Percentiles rank a stretch among this genome's conserved stretches.
Evolutionary conservation across 495 filamentous ascomycete genomes (phyloP).

Genomic region (Penicillium argentinense): DNA sequence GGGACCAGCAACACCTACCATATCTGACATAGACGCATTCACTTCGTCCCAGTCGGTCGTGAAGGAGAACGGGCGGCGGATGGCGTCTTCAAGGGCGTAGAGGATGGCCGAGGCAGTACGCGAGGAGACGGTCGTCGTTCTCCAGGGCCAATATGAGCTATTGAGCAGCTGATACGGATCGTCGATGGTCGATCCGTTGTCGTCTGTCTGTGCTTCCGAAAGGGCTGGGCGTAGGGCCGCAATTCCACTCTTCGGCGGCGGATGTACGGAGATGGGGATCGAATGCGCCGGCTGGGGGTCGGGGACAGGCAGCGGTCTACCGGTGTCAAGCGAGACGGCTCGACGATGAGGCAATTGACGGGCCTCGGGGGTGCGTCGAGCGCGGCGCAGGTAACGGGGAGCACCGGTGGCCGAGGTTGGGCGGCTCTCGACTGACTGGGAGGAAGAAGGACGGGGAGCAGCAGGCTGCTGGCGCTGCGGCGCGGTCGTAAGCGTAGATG

Average conservation of each 20-base stretch:
- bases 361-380: slow-evolving; percentile 30
- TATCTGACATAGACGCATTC: slow-evolving; percentile 92
- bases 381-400: slow-evolving; percentile 52
- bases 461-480: slow-evolving; percentile 61
- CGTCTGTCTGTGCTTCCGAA: slow-evolving; percentile 41
- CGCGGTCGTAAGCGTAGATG: slow-evolving; percentile 47
- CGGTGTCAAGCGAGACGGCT: slow-evolving; percentile 37
- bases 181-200: slow-evolving; percentile 40
- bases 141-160: slow-evolving; percentile 52
- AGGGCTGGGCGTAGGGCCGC: slow-evolving; percentile 33
- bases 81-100: slow-evolving; percentile 86
- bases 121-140: slow-evolving; percentile 58
- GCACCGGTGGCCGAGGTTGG: slow-evolving; percentile 54
- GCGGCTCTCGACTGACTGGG: slow-evolving; percentile 37
- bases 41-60: slow-evolving; percentile 83
- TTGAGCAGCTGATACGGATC: slow-evolving; percentile 33
- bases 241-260: slow-evolving; percentile 19
- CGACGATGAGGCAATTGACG: slow-evolving; percentile 35
- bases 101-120: slow-evolving; percentile 78
- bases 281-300: slow-evolving; percentile 27
- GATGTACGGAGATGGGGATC: slow-evolving; percentile 28
- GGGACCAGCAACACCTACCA: slow-evolving; percentile 56
- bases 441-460: slow-evolving; percentile 33
- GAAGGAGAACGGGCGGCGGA: slow-evolving; percentile 80
- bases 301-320: slow-evolving; percentile 18